Conservation (phyloP, 2,329 filamentous ascomycete genomes). For the Colletotrichum caudatum region DNA sequence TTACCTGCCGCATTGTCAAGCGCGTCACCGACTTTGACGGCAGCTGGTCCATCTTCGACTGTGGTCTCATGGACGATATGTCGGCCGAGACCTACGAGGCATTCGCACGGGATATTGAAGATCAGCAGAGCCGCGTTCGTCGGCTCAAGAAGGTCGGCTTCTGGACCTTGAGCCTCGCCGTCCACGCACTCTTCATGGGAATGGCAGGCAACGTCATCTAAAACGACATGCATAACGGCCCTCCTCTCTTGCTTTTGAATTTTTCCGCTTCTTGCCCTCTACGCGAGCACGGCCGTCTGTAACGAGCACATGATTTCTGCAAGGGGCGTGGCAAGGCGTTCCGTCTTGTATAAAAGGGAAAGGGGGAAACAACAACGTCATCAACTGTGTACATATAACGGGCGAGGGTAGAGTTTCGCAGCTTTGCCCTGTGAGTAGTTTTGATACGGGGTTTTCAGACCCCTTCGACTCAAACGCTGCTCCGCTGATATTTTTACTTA, state of each 20-base stretch:
- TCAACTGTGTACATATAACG: conserved; percentile 31
- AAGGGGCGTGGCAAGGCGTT: conserved; percentile 19
- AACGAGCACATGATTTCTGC: conserved; percentile 38
- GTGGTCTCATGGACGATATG: conserved; percentile 91
- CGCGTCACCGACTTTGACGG: conserved; percentile 90
- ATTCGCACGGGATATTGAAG: conserved; percentile 90
- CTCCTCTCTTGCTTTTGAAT: conserved; percentile 20
- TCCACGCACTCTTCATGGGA: conserved; percentile 94
- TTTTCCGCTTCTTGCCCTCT: conserved; percentile 13
- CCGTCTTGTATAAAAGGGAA: conserved; percentile 27
- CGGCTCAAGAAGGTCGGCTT: conserved; percentile 95
- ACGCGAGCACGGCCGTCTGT: conserved; percentile 28
- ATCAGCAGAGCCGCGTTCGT: conserved; percentile 86
- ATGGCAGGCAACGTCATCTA: conserved; percentile 84
- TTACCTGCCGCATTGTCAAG: conserved; percentile 95
- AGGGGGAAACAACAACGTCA: not conserved
- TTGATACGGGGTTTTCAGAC: not conserved
- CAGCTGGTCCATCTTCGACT: conserved; percentile 94
- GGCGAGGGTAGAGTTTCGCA: conserved; percentile 1
- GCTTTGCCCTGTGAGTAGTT: not conserved
- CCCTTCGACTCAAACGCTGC: conserved; percentile 3
- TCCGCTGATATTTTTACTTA: not conserved
- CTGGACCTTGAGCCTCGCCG: conserved; percentile 92
- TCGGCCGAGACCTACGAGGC: conserved; percentile 95
- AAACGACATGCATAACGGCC: conserved; percentile 8